Evolutionary conservation across 192 early-diverging fungal genomes (phyloP), one percentile per base, ranked within the genome.

Genomic region (Coemansia sp.): DNA sequence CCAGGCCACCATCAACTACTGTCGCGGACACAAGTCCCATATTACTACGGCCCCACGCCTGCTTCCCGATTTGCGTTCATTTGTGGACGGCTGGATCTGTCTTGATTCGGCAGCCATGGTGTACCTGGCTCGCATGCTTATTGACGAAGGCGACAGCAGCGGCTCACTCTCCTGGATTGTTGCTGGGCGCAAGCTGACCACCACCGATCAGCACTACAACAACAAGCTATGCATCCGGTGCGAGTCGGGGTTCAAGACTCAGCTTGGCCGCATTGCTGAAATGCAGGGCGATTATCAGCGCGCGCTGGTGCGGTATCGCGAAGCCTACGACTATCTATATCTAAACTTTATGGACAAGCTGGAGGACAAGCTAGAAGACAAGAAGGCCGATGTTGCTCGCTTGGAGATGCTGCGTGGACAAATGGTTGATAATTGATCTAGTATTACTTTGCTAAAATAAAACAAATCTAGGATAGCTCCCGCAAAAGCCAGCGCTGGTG

Each of bases 181-280:
- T 39, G 57, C 65, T n/a, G 72, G 72, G 1, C 64, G 65, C 55
- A 54, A 66, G 54, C 63, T 45, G 54, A 53, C 41, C 21, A 59
- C 25, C 27, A 59, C 51, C 50, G 56, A 62, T 2, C 15, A 47
- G 14, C 39, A 48, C 38, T 49, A 48, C 37, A 35, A 58, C 11
- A 61, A 43, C n/a, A 49, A 59, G n/a, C 65, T 52, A n/a, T 80
- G 77, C 43, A 60, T 74, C 52, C 62, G 66, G 51, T 80, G 77
- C 50, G 65, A 65, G 35, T 59, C 77, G 2, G 62, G 61, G 4
- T 52, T 74, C 10, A 29, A 70, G 9, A 37, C 62, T 7, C 72
- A 74, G 69, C 60, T 71, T 15, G 77, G 77, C n/a, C 60, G 60
- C 35, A 74, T 80, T 35, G 72, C 72, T 1, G 77, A 80, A 35